Evolutionary conservation across 2,329 filamentous ascomycete species (phyloP), one percentile per base, ranked within the genome.

Genomic region (Elsinoe australis): DNA sequence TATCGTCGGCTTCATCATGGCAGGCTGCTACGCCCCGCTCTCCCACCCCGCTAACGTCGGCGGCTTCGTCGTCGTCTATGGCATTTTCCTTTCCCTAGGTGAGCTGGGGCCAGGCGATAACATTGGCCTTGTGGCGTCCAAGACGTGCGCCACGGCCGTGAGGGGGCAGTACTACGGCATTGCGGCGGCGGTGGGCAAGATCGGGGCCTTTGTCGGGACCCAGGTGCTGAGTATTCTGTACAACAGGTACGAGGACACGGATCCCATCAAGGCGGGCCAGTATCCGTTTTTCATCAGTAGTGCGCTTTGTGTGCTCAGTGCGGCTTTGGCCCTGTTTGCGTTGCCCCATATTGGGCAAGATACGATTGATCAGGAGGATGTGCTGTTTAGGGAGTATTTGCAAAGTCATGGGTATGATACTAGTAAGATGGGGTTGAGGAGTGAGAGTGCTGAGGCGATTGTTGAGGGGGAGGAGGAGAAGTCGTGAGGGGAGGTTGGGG

Each of bases 281-380:
- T 87, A 94, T 56, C 88, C 88, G 0, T 95, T 95, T 69, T 95
- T 81, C 64, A 86, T 95, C n/a, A 82, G 82, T 1, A 84, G 82
- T 31, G 71, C 77, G 18, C 65, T 95, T 49, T 92, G 86, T 56
- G 65, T 94, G n/a, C 70, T 95, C 41, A 82, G 80, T 2, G 87
- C 85, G 0, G 65, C 69, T 7, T 63, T 89, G 21, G 78, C 79
- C 1, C 67, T 83, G 3, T 77, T 87, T 57, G 75, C 76, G 50
- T 65, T 95, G 42, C 89, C 89, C 0, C 69, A 85, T 39, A 83
- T 95, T 52, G 80, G 80, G 8, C 79, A 94, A 67, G 84, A 95
- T 58, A 94, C 87, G 0, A 94, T 95, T 53, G 77, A 81, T 1
- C 59, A 75, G 12, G 89, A 95, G 64, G 88, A 95, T 59, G 60